Base-by-base conservation (phyloP, 2,329 filamentous ascomycete genomes). In the Colletotrichum camelliae region DNA sequence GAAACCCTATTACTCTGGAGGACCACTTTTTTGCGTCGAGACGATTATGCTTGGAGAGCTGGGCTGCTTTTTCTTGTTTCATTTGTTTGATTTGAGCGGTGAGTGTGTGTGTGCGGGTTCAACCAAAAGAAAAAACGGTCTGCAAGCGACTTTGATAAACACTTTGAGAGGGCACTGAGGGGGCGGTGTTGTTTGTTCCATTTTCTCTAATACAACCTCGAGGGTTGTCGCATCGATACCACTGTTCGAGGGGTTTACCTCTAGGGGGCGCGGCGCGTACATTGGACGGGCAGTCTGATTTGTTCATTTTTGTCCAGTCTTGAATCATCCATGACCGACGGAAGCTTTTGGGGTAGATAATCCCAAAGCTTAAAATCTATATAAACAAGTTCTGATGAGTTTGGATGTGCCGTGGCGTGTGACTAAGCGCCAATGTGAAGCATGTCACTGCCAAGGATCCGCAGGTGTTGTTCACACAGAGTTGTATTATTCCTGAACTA, bases 291-390 rank as follows among this genome's bases (percentile, higher is more conserved):
- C 31, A 70, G 43, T 55, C 52, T 70, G 24, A 39, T 43, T 27
- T 67, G 35, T 52, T 35, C 29, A n/a, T 15, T 55, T 55, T 15
- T 29, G 7, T 37, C 43, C 12, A n/a, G 58, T 29, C 35, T 37
- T 33, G 43, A 18, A 52, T 31, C 27, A 52, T 29, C 21, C 27
- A 39, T 70, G 67, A 35, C 18, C n/a, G 21, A 58, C 10, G 62
- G 55, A 35, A 72, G 69, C 37, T 39, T 67, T 72, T 64, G 35
- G 65, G 48, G 29, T 37, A 48, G 64, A 62, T 76, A 74, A 76
- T 76, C 29, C 60, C 69, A 76, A 75, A 76, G 70, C 70, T 58
- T 76, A 69, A 72, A 73, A 21, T 24, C 24, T 71, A 71, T 21
- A 57, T 13, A 24, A 39, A 57, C 21, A 35, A 29, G 21, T 21